Base-by-base conservation (phyloP, 148 eudicot species). In the Beta vulgaris region DNA sequence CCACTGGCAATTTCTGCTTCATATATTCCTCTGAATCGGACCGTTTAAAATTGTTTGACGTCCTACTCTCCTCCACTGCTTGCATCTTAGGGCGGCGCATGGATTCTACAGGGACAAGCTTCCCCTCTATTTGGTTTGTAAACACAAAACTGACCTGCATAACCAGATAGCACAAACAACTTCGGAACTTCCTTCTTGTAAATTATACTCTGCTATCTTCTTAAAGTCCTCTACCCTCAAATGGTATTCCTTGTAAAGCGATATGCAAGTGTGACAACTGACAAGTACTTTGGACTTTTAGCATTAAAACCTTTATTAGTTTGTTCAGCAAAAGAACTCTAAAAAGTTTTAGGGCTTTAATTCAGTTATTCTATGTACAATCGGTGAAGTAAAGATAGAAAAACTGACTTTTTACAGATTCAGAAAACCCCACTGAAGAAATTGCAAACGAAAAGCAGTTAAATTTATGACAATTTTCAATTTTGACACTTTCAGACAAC, bases 81-180 rank as follows among this genome's bases (percentile, higher is more conserved):
- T 55, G 76, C 12, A 32, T 74, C 79, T 79, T 81, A 32, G 87
- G 81, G 63, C 74, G 84, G 65, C 75, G 29, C 69, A 78, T 42
- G 73, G 98, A 89, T 80, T 96, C 99, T 37, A 88, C 76, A 51
- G 99, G 99, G 55, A 90, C 86, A 42, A 96, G 97, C 81, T 96
- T 96, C 75, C 99, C 99, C 15, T 72, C 92, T 80, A 96, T 88
- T 86, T 96, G 99, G 72, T 92, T 92, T 16, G 97, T 92, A 72
- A 86, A 96, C 71, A 91, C 98, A 87, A 96, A 96, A 73, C 91
- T 64, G 54, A 96, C 98, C 99, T 95, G 91, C 80, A 82, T 72
- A 36, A 65, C 70, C 32, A 73, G n/a, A 49, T 21, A 39, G n/a
- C n/a, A 16, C 25, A 68, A 73, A 51, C 39, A 43, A 57, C 8